phyloP scores from a whole-genome alignment of 495 filamentous ascomycete genomes.

The Daldinia loculata region DNA sequence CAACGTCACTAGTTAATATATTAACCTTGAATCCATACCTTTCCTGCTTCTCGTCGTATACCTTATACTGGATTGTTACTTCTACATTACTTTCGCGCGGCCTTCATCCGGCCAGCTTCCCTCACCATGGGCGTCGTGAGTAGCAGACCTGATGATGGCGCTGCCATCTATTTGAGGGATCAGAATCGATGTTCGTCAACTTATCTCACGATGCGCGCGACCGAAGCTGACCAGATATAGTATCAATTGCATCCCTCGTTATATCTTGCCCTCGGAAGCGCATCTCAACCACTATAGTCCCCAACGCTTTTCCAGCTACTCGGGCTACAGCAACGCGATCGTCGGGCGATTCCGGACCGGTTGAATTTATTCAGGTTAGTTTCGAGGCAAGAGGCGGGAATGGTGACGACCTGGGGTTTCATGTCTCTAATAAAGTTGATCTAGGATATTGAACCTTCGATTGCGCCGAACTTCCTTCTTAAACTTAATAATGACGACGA shows the following conservation, averaged over 20 bases:
- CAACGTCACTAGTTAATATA: slow-evolving; percentile 43
- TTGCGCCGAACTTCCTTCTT: slow-evolving; percentile 78
- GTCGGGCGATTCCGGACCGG: slow-evolving; percentile 72
- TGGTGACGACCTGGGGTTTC: background rate
- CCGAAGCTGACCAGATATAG: slow-evolving; percentile 58
- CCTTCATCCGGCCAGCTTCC: slow-evolving; percentile 35
- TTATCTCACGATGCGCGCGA: slow-evolving; percentile 32
- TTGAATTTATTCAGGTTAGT: slow-evolving; percentile 92
- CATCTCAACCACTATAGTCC: slow-evolving; percentile 77
- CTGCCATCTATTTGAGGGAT: slow-evolving; percentile 84
- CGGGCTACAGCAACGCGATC: slow-evolving; percentile 81
- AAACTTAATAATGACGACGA: slow-evolving; percentile 92
- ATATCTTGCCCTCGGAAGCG: slow-evolving; percentile 80
- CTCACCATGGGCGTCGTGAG: slow-evolving; percentile 88
- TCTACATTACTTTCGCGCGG: slow-evolving; percentile 30
- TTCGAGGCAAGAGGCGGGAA: background rate
- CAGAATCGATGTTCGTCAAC: slow-evolving; percentile 78
- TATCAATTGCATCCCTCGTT: slow-evolving; percentile 82
- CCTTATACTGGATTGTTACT: slow-evolving; percentile 20
- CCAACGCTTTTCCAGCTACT: slow-evolving; percentile 88
- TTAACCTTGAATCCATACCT: slow-evolving; percentile 31
- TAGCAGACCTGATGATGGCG: slow-evolving; percentile 88
- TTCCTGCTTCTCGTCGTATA: slow-evolving; percentile 18
- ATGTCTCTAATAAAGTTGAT: slow-evolving; percentile 29
- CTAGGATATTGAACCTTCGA: slow-evolving; percentile 80